A percentile compares a stretch with the other conserved stretches of the same genome.
phyloP scores from a whole-genome alignment of 1,284 basidiomycete genomes.

The Trametes polyzona region DNA sequence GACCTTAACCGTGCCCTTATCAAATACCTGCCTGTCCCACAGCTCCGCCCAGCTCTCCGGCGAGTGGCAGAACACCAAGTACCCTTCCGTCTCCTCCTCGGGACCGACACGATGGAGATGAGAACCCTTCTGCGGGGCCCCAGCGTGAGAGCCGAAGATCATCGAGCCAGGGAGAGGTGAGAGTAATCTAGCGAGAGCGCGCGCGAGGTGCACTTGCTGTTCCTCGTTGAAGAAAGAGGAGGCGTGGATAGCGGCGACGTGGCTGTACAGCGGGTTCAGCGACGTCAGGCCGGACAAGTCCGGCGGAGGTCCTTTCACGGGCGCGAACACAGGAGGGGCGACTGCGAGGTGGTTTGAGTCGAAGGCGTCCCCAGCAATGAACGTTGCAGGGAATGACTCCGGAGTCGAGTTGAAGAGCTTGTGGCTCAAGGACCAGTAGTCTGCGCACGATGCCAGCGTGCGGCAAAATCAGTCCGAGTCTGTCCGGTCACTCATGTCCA shows the following conservation, averaged over 20 bases:
- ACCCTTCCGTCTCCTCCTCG: no score
- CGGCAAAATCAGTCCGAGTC: slow-evolving; percentile 35
- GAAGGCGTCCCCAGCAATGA: slow-evolving; percentile 53
- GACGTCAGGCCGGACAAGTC: slow-evolving; percentile 39
- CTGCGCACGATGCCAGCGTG: no score
- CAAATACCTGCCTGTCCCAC: slow-evolving; percentile 48
- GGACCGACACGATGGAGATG: no score
- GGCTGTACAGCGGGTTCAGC: slow-evolving; percentile 49
- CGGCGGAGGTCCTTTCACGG: slow-evolving; percentile 28
- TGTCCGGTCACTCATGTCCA: neutral
- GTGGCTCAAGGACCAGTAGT: slow-evolving; percentile 41
- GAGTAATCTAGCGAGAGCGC: slow-evolving; percentile 43
- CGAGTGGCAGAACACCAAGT: slow-evolving; percentile 38
- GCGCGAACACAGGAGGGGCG: slow-evolving; percentile 32
- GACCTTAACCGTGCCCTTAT: slow-evolving; percentile 41
- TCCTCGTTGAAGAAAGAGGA: slow-evolving; percentile 52
- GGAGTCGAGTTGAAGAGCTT: slow-evolving; percentile 38
- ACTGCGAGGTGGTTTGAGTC: slow-evolving; percentile 40
- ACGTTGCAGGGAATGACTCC: slow-evolving; percentile 46
- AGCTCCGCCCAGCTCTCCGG: slow-evolving; percentile 47
- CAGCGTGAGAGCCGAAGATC: no score
- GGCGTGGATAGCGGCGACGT: slow-evolving; percentile 50
- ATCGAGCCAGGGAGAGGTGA: slow-evolving; percentile 38
- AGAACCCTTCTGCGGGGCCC: no score
- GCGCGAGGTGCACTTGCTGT: slow-evolving; percentile 45